Base-by-base conservation (phyloP, 73 alveolate species). In the Paramecium pentaurelia region DNA sequence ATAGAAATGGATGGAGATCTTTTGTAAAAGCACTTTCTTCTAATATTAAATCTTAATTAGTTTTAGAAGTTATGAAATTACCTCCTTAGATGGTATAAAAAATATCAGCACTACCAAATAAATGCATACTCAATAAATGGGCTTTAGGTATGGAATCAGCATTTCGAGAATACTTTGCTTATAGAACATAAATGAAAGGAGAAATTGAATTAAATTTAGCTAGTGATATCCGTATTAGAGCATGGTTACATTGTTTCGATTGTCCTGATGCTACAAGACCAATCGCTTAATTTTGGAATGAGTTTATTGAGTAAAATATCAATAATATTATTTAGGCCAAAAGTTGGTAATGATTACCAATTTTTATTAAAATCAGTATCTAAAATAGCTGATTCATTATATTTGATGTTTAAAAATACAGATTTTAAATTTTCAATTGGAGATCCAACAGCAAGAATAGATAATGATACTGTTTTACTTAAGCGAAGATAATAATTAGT, bases 1-100 rank as follows among this genome's bases (percentile, higher is more conserved):
- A 83, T 44, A 40, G 94, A 44, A 71, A 75, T 71, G 94, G 94
- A 9, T 89, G 94, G 94, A 71, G 94, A 89, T 71, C 92, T 14
- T 83, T 89, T 5, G 94, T 89, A 16, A 89, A 89, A 89, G 91
- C 94, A 34, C 85, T 89, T 12, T 45, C 94, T 12, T 58, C 85
- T 8, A 60, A 38, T 25, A 89, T 89, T 20, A 89, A 64, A 71
- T 71, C 94, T 10, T 47, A 77, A 18, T 71, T 89, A 30, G 27
- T 27, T 25, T 40, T 89, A 12, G 94, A 89, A 27, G 88, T 89
- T 1, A 18, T 37, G 4, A 71, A 77, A 18, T 44, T 89, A 51
- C 27, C 94, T 12, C 85, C 87, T 27, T 38, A 42, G 22, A 83
- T 71, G 38, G 40, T 45, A 8, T 6, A n/a, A 20, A 83, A 89